Conservation (phyloP, 2,329 filamentous ascomycete genomes). For the Arthrobotrys megalospora region DNA sequence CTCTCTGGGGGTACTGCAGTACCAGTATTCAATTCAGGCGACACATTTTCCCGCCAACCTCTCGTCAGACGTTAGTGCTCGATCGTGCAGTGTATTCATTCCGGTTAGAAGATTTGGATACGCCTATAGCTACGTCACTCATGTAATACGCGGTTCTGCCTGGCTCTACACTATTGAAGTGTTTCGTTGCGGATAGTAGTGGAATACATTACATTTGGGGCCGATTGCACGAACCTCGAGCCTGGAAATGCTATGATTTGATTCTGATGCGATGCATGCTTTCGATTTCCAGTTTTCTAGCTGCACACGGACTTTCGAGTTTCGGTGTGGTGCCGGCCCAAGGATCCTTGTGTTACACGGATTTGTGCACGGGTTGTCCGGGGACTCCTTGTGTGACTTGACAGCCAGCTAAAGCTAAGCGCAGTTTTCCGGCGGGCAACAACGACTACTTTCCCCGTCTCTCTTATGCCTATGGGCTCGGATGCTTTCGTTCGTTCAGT, state of each 20-base stretch:
- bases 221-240: background rate
- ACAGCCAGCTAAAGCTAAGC: background rate
- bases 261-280: background rate
- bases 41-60: no score
- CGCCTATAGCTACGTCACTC: background rate
- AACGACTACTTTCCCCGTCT: slow-evolving; percentile 5
- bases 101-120: slow-evolving; percentile 2
- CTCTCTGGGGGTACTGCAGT: no score
- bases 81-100: background rate
- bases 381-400: background rate
- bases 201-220: background rate
- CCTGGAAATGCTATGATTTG: background rate
- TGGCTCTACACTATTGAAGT: background rate
- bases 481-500: background rate
- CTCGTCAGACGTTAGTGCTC: no score
- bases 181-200: background rate
- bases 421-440: slow-evolving; percentile 28
- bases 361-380: slow-evolving; percentile 4
- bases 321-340: background rate
- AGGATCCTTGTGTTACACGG: slow-evolving; percentile 21
- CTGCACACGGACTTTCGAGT: background rate
- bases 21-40: no score
- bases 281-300: no score
- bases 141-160: background rate
- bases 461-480: slow-evolving; percentile 25